A percentile compares a stretch with the other conserved stretches of the same genome.
These are phyloP conservation scores for Fusarium temperatum DNA, from an alignment of 2,329 filamentous ascomycete genomes.

Conservation along the genomic window DNA sequence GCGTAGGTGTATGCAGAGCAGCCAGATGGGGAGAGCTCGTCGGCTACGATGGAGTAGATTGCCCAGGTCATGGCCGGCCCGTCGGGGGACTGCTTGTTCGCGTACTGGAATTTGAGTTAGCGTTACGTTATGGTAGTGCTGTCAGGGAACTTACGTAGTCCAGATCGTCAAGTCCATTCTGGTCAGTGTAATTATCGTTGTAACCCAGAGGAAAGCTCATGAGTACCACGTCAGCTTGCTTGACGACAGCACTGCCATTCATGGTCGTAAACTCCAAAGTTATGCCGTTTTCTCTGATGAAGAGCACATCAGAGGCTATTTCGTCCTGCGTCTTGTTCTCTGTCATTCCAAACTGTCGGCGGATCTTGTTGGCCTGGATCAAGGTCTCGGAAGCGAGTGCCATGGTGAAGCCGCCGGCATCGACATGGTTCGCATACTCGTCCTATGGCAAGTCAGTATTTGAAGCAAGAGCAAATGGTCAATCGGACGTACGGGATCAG, in stretches of 20 bases:
- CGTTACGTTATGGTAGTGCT: fast-evolving
- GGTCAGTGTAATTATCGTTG: slow-evolving; percentile 1
- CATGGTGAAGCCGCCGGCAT: not conserved
- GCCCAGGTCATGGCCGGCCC: slow-evolving; percentile 2
- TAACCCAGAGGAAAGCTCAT: not conserved
- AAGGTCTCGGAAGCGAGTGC: not conserved
- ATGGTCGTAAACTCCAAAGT: not conserved
- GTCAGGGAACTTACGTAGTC: not conserved
- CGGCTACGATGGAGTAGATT: slow-evolving; percentile 1
- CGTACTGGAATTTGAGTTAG: not conserved
- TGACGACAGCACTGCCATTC: not conserved
- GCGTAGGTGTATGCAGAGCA: slow-evolving; percentile 3
- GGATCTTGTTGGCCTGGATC: not conserved
- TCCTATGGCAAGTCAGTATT: not conserved
- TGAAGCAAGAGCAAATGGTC: fast-evolving
- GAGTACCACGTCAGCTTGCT: not conserved
- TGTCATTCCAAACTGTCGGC: not conserved
- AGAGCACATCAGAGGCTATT: not conserved
- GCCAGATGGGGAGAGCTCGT: not conserved
- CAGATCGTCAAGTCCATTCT: not conserved
- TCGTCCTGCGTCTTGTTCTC: not conserved
- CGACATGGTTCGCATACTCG: not conserved
- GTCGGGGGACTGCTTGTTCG: not conserved
- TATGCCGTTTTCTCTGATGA: not conserved
- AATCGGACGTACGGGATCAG: not conserved